Evolutionary conservation across 768 basidiomycete genomes (phyloP).

Genomic region (Flagelloscypha sp.): DNA sequence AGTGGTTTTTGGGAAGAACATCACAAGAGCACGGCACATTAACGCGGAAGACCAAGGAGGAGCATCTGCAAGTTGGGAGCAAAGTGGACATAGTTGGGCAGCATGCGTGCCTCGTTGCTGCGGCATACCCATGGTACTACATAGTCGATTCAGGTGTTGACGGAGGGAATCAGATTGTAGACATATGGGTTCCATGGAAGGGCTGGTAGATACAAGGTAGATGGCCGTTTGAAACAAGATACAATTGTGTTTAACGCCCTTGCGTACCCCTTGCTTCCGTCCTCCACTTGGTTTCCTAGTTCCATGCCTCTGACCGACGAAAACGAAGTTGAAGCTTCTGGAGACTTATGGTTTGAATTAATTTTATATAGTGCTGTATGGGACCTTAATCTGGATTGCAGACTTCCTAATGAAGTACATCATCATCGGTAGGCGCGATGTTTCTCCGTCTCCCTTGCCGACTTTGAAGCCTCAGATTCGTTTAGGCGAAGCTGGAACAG

Average conservation of each 20-base stretch:
- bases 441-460: slow-evolving; percentile 5
- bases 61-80: slow-evolving; percentile 45
- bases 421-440: slow-evolving; percentile 63
- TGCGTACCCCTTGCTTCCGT: slow-evolving; percentile 1
- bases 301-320: slow-evolving; percentile 58
- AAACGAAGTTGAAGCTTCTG: slow-evolving; percentile 77
- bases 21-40: slow-evolving; percentile 79
- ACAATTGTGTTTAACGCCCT: background rate
- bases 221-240: slow-evolving; percentile 1
- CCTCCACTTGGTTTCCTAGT: slow-evolving; percentile 11
- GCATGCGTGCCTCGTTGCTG: slow-evolving; percentile 78
- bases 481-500: slow-evolving; percentile 90
- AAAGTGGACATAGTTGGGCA: slow-evolving; percentile 71
- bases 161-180: slow-evolving; percentile 49
- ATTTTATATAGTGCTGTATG: slow-evolving; percentile 1
- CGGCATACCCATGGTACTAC: slow-evolving; percentile 79
- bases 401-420: slow-evolving; percentile 99
- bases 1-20: slow-evolving; percentile 57
- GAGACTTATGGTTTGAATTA: slow-evolving; percentile 78
- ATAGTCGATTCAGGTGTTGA: slow-evolving; percentile 59
- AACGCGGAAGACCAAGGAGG: slow-evolving; percentile 24
- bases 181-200: slow-evolving; percentile 88
- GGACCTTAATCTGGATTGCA: slow-evolving; percentile 25
- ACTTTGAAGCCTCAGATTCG: slow-evolving; percentile 4
- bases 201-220: slow-evolving; percentile 54